Evolutionary conservation across 768 basidiomycete genomes (phyloP).

Genomic region (Kwoniella newhampshirensis): DNA sequence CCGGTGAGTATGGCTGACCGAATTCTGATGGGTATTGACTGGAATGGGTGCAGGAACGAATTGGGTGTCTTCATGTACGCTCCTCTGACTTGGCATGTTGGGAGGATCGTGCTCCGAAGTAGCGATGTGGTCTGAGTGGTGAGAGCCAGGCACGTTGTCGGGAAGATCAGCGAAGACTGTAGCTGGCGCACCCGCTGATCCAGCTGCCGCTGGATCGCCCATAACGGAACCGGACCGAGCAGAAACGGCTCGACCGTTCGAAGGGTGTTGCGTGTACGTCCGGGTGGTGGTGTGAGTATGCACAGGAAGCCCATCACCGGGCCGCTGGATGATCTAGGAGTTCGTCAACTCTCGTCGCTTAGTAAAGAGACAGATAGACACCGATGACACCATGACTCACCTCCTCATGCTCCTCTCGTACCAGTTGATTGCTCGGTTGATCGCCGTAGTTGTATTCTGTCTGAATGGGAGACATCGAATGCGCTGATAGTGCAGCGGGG

Average conservation of each 20-base stretch:
- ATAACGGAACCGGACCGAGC: background rate
- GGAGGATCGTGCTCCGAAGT: conserved; percentile 4
- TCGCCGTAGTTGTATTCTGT: conserved; percentile 12
- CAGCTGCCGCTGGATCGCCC: conserved; percentile 7
- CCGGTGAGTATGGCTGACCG: conserved; percentile 6
- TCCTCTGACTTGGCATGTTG: conserved; percentile 11
- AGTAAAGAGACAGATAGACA: background rate
- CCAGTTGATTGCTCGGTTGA: conserved; percentile 25
- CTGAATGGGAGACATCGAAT: conserved; percentile 35
- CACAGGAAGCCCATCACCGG: conserved; percentile 33
- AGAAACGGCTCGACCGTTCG: conserved; percentile 6
- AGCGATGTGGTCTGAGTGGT: conserved; percentile 12
- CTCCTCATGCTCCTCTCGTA: conserved; percentile 46
- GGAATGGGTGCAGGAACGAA: conserved; percentile 10
- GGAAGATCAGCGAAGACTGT: conserved; percentile 10
- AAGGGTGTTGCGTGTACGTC: conserved; percentile 25
- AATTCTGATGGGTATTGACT: conserved; percentile 13
- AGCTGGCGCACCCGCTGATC: conserved; percentile 1
- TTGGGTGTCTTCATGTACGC: conserved; percentile 2
- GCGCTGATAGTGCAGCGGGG: conserved; percentile 34
- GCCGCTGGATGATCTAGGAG: conserved; percentile 37
- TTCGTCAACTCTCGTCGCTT: background rate
- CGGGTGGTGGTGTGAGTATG: conserved; percentile 42
- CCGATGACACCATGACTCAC: conserved; percentile 20
- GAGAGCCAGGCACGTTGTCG: background rate